Evolutionary conservation across 768 basidiomycete genomes (phyloP), one percentile per base, ranked within the genome.

Genomic region (Krasilnikovozyma curviuscula): DNA sequence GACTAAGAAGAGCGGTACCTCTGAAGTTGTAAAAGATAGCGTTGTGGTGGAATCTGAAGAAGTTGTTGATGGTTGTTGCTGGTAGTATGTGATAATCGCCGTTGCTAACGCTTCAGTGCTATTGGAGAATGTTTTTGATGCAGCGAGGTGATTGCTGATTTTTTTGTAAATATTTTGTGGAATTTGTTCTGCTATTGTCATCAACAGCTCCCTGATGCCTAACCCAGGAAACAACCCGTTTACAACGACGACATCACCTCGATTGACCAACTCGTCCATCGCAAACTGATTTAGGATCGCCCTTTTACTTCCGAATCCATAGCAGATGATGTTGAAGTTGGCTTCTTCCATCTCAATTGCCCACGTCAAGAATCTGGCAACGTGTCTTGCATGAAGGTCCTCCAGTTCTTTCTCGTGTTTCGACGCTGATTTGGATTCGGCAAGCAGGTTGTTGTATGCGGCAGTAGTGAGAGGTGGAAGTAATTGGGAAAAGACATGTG

Each of bases 281-380:
- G 80, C 84, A 48, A 93, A 83, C 19, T 73, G 67, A 59, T 91
- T 83, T 28, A 98, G 67, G 8, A 80, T 55, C 16, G 59, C 62
- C 47, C 83, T 71, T 62, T 98, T 98, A 18, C 84, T 89, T 5
- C 91, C 91, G 57, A 77, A 74, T 1, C 91, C 91, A 57, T 85
- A 84, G 63, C 84, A 78, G 18, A 89, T 64, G 37, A 95, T 66
- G 62, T 83, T 88, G 70, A 86, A 95, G 1, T 85, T 88, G 12
- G 18, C 7, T 60, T 78, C 73, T 2, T 69, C 67, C 23, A 95
- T 70, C 63, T 95, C 85, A 52, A 70, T 67, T 37, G 73, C 65
- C 61, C 79, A 81, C 35, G 77, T 73, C n/a, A 53, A 52, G 25
- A 43, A 62, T 37, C 55, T 65, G 5, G 61, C 54, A 16, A 30